phyloP scores from a whole-genome alignment of 352 stramenopile genomes.

The Phytophthora brassicae region DNA sequence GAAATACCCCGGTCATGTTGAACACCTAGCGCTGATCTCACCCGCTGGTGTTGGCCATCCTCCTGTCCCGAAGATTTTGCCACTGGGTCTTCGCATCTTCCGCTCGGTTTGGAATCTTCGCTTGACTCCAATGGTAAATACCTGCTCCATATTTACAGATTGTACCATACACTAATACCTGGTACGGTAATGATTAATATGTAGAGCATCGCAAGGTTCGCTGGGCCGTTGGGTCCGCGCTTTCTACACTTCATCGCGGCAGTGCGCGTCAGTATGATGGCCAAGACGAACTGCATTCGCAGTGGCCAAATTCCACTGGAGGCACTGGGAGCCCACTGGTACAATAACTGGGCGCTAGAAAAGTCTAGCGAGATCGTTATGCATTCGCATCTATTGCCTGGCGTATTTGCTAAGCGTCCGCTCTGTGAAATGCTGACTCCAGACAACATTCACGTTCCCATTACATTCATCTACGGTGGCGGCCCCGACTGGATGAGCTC shows the following conservation, averaged over 20 bases:
- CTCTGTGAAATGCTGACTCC: constrained; percentile 63
- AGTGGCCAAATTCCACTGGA: constrained; percentile 44
- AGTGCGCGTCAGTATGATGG: constrained; percentile 53
- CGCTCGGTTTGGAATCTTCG: constrained; percentile 51
- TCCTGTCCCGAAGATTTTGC: constrained; percentile 32
- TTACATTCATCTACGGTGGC: constrained; percentile 72
- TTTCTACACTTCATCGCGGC: constrained; percentile 51
- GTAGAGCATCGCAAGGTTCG: constrained; percentile 46
- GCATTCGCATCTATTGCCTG: constrained; percentile 64
- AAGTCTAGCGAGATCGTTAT: constrained; percentile 68
- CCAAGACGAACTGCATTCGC: constrained; percentile 60
- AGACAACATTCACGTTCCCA: constrained; percentile 48
- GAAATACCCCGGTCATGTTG: constrained; percentile 41
- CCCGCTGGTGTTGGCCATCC: constrained; percentile 55
- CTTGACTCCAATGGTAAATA: constrained; percentile 55
- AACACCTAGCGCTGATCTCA: constrained; percentile 66
- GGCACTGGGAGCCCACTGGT: constrained; percentile 57
- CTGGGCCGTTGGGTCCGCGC: constrained; percentile 52
- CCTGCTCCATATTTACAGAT: not conserved
- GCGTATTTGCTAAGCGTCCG: constrained; percentile 55
- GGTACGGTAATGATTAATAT: not conserved
- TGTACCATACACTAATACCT: not conserved
- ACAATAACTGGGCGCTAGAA: constrained; percentile 78
- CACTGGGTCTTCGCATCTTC: constrained; percentile 45
- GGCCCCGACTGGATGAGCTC: constrained; percentile 75